phyloP scores from a whole-genome alignment of 1,284 basidiomycete genomes.

The Garcileccinum viscosum region DNA sequence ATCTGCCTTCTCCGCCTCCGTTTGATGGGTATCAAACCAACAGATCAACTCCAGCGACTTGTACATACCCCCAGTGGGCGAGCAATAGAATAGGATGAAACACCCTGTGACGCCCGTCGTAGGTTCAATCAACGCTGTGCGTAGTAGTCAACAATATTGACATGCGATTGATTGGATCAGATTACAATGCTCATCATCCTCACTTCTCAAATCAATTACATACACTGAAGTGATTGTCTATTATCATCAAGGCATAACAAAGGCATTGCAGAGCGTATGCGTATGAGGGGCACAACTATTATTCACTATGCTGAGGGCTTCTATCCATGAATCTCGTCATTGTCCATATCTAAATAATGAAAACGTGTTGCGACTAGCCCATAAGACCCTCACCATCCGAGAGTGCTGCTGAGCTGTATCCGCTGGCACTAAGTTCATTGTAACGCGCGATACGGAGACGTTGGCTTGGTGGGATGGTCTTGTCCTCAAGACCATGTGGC shows the following conservation, averaged over 20 bases:
- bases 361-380: constrained; percentile 21
- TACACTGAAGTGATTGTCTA: constrained; percentile 6
- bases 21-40: not conserved
- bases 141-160: too few species aligned
- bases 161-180: not conserved
- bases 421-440: constrained; percentile 57
- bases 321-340: not conserved
- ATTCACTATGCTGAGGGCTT: constrained; percentile 9
- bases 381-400: constrained; percentile 43
- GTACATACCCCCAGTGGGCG: too few species aligned
- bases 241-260: constrained; percentile 18
- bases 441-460: constrained; percentile 72
- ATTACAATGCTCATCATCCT: not conserved
- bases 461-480: constrained; percentile 69
- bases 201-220: not conserved
- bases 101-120: too few species aligned
- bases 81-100: too few species aligned
- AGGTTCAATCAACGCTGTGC: too few species aligned
- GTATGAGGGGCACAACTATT: constrained; percentile 9
- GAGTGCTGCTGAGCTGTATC: constrained; percentile 40
- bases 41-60: too few species aligned
- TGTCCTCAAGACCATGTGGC: constrained; percentile 64
- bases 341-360: constrained; percentile 2
- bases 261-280: constrained; percentile 13
- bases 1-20: not conserved